Conservation (phyloP, 441 rosid genomes). For the Corymbia calophylla region DNA sequence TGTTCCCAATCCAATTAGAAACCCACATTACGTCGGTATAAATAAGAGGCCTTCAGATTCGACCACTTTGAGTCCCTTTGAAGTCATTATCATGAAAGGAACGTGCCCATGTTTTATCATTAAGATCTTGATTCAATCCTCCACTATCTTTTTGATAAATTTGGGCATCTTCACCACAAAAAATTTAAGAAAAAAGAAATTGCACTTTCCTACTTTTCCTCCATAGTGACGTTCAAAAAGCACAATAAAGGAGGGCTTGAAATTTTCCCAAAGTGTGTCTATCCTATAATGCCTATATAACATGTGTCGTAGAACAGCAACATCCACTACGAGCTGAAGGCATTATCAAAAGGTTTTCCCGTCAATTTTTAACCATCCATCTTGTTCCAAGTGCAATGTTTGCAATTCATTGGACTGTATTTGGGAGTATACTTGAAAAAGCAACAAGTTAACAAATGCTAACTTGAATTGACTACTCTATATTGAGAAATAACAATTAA, state of each 20-base stretch:
- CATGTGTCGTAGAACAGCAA: background rate
- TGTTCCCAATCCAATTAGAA: background rate
- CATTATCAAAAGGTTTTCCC: background rate
- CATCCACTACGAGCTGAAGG: background rate
- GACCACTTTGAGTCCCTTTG: background rate
- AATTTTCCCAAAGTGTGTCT: background rate
- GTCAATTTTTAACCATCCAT: background rate
- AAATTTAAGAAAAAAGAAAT: background rate
- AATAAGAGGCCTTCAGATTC: background rate
- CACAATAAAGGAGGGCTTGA: background rate
- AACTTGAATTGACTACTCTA: background rate
- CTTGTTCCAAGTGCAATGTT: background rate
- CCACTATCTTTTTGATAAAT: background rate
- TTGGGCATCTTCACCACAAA: background rate
- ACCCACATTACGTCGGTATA: background rate
- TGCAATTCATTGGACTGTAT: background rate
- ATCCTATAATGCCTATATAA: background rate
- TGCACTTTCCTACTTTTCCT: background rate
- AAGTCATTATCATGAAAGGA: background rate
- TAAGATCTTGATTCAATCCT: background rate
- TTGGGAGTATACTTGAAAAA: background rate
- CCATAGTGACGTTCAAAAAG: background rate
- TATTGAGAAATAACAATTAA: background rate
- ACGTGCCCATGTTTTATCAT: background rate
- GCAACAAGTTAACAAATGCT: background rate